Evolutionary conservation across 441 rosid species (phyloP), one percentile per base, ranked within the genome.

Genomic region (Pelargonium fulgidum): DNA sequence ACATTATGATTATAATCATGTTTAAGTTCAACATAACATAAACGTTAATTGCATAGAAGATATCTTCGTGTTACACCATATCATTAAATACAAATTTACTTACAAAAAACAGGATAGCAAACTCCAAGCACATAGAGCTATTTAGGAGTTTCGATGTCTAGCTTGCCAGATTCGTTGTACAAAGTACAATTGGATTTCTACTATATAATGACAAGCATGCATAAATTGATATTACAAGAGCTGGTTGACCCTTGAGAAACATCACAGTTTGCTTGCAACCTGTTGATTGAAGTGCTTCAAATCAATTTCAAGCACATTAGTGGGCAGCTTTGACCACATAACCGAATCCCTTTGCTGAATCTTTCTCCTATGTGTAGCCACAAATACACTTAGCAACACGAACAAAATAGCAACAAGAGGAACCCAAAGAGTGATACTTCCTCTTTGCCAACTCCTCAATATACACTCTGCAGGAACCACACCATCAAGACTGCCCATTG

Each of bases 401-500:
- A 87, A 89, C 80, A 83, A 29, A 8, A 83, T 75, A 41, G 96
- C 96, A 47, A 83, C 17, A 75, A 85, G 47, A 39, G 91, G 86
- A 64, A 89, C 72, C 65, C 81, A 69, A 70, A 83, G 47, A 67
- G 86, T 80, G 5, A 72, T 12, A 70, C 69, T 75, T 75, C 76
- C 78, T 70, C 85, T 78, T 0, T 84, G 87, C 82, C 91, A 89
- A 61, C 78, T 81, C 62, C 75, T 78, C 76, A 85, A 70, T 3
- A 90, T 72, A 85, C 76, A 71, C 10, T 83, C 90, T 7, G 82
- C 74, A 14, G 90, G 78, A 70, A 75, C 72, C 68, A 80, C 75
- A 39, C 94, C 93, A 64, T 83, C 94, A 48, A 93, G 89, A 81
- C 92, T 87, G 65, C 90, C 91, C 85, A 79, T 73, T 3, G 96